Base-by-base conservation (phyloP, 2,329 filamentous ascomycete genomes). In the Parafenestella ontariensis region DNA sequence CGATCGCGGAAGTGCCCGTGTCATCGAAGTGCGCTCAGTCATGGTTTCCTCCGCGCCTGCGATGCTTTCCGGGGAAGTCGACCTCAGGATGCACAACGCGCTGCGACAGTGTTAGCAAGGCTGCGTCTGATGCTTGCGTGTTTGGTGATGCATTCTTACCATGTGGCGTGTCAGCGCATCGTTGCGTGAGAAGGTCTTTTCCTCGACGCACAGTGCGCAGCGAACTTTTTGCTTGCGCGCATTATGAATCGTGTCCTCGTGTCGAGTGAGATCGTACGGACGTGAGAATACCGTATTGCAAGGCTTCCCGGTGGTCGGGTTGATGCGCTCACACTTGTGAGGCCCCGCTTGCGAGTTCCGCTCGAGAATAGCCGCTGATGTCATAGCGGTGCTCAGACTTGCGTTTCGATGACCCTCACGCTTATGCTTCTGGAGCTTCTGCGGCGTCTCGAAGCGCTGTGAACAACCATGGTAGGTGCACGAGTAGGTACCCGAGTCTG, bases 181-280 rank as follows among this genome's bases (percentile, higher is more conserved):
- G 61, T 94, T 95, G 53, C 95, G 87, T 66, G 92, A 96, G 72
- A 99, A 99, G 0, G 92, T 96, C 83, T 98, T 98, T 71, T 98
- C 94, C 68, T 98, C 93, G 1, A 91, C 92, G 78, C 95, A 99
- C 43, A 96, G 79, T 59, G 93, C 88, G 77, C 95, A 99, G 40
- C 92, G 88, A 7, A 97, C 92, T 81, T 98, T 98, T 75, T 93
- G 88, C 82, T 97, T 97, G 68, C 91, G 87, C 1, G 88, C 89
- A 67, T 97, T 97, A 83, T 98, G 95, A 61, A 98, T 98, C 0
- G 95, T 98, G 64, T 97, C 94, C 75, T 99, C 95, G 72, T 99
- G 95, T 20, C 95, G 85, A 0, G 95, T 99, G 47, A 99, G 83
- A 76, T 99, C 95, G 81, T 99, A 99, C 1, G 95, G 95, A 18